Evolutionary conservation across 805 yeast genomes (phyloP).

Genomic region (Kazachstania bromeliacearum): DNA sequence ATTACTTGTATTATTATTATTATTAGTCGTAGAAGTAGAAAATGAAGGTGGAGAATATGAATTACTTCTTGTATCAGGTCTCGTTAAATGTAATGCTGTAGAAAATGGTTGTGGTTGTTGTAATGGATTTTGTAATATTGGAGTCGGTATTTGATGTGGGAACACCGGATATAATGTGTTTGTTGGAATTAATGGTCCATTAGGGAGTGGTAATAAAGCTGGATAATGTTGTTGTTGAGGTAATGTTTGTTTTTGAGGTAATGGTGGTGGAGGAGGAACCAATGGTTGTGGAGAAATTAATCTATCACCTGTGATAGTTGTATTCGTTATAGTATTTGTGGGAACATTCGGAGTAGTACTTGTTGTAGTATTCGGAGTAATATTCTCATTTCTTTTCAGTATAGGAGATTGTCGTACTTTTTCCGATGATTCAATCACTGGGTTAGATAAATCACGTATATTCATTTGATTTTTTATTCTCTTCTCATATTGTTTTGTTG

Average conservation of each 20-base stretch:
- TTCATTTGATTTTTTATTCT: slow-evolving; percentile 3
- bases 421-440: neutral
- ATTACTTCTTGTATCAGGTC: too few relatives aligned
- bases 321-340: neutral
- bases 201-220: neutral
- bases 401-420: neutral
- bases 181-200: too few relatives aligned
- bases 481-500: too few relatives aligned
- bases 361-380: neutral
- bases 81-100: neutral
- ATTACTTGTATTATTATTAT: neutral
- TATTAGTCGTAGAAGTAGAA: neutral
- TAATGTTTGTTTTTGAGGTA: neutral
- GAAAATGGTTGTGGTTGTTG: neutral
- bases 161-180: too few relatives aligned
- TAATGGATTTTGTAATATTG: neutral
- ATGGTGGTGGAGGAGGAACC: neutral
- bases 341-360: neutral
- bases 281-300: neutral
- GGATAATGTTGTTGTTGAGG: too few relatives aligned
- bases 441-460: slow-evolving; percentile 4
- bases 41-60: neutral
- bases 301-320: neutral
- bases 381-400: too few relatives aligned
- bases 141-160: neutral